A percentile compares a stretch with the other conserved stretches of the same genome.
Conservation (phyloP, 2,329 filamentous ascomycete genomes). For the Cytospora leucostoma region DNA sequence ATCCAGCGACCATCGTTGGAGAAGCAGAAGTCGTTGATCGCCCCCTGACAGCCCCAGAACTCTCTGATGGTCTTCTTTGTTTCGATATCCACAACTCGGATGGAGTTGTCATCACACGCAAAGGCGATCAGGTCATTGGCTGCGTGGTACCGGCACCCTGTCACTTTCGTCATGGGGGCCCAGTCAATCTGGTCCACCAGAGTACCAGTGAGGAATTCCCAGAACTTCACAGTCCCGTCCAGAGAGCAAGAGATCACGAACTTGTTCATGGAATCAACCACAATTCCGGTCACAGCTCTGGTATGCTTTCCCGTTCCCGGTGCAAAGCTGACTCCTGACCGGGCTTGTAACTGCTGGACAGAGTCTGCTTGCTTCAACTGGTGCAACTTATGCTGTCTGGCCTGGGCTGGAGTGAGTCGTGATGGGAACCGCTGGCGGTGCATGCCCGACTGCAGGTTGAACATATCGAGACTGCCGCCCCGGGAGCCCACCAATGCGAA, state of each 20-base stretch:
- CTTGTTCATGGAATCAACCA: slow-evolving; percentile 87
- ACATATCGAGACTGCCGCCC: slow-evolving; percentile 86
- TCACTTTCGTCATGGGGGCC: slow-evolving; percentile 75
- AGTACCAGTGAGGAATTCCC: slow-evolving; percentile 86
- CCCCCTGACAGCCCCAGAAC: slow-evolving; percentile 76
- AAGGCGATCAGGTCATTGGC: slow-evolving; percentile 85
- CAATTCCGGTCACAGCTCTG: slow-evolving; percentile 79
- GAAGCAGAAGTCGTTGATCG: slow-evolving; percentile 82
- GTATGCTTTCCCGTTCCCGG: slow-evolving; percentile 72
- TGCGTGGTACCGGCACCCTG: slow-evolving; percentile 76
- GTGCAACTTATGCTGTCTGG: slow-evolving; percentile 70
- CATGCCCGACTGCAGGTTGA: slow-evolving; percentile 90
- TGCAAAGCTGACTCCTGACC: slow-evolving; percentile 48
- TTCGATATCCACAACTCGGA: slow-evolving; percentile 86
- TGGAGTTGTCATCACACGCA: slow-evolving; percentile 83
- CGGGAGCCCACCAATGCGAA: slow-evolving; percentile 89
- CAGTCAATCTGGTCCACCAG: slow-evolving; percentile 82
- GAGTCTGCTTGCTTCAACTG: slow-evolving; percentile 61
- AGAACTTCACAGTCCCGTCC: slow-evolving; percentile 95
- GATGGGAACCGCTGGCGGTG: slow-evolving; percentile 88
- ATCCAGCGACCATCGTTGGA: slow-evolving; percentile 95
- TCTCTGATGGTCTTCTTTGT: slow-evolving; percentile 91
- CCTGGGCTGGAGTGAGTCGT: slow-evolving; percentile 73
- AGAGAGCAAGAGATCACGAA: slow-evolving; percentile 81
- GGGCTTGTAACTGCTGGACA: slow-evolving; percentile 56